Base-by-base conservation (phyloP, 2,329 filamentous ascomycete species). In the Phialemoniopsis sp. region DNA sequence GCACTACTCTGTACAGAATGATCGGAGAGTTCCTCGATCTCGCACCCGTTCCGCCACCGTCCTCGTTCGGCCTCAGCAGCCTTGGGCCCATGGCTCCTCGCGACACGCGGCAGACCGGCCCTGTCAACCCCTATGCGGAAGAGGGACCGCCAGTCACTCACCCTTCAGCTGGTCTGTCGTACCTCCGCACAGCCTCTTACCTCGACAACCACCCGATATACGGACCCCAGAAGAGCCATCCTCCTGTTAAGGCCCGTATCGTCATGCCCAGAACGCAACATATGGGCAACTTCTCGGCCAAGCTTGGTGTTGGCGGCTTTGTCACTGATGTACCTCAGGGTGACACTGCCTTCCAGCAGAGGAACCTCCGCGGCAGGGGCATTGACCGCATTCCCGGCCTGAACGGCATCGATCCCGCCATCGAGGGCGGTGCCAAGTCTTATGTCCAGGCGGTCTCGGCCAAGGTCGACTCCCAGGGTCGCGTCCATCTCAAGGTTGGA, bases 21-120 rank as follows among this genome's bases (percentile, higher is more conserved):
- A 73, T 84, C 33, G 71, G 77, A 52, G 66, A 70, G 41, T 84
- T 83, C 57, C 64, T 85, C 37, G 80, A 84, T 49, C 69, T 85
- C 13, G 75, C 76, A 3, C 77, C 77, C 1, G 54, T 81, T 15
- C 59, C 59, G 45, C 56, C 52, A 49, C 41, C 28, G 2, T 33
- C 34, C 3, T 32, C 30, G 16, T 55, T 51, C 38, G 54, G 53
- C 13, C 49, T 57, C 17, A 26, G 21, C 21, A 26, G 56, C 57
- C 29, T 41, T 56, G 26, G 41, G 50, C 32, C 38, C 55, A 16
- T 50, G 53, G 16, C 45, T 58, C 33, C 42, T 55, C 28, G 47
- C 49, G 4, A 43, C 47, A 12, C 44, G 47, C 13, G 51, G 50
- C n/a, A 47, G 46, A 44, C 51, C 4, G 43, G 36, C 15, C 42